A percentile compares a stretch with the other conserved stretches of the same genome.
phyloP scores from a whole-genome alignment of 352 stramenopile genomes.

The Phytopythium cucurbitacearum region DNA sequence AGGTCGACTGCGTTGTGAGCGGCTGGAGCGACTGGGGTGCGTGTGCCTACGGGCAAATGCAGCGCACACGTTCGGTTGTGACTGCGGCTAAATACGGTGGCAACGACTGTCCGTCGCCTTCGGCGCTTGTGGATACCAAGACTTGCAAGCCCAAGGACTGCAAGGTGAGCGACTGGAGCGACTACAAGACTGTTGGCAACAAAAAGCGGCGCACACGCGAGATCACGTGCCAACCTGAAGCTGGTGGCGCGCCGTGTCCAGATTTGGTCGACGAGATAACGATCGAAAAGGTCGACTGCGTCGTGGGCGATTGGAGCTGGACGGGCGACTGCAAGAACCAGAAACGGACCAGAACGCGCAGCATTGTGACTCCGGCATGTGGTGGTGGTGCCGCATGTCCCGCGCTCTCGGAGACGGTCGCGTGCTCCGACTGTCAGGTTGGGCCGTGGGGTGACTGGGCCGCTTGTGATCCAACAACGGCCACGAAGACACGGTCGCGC shows the following conservation, averaged over 20 bases:
- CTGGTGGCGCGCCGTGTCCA: conserved; percentile 44
- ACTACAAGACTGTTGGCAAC: conserved; percentile 25
- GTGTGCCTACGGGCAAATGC: conserved; percentile 35
- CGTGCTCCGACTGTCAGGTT: conserved; percentile 38
- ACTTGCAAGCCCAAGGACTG: conserved; percentile 40
- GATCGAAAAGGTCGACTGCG: conserved; percentile 38
- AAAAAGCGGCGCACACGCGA: conserved; percentile 35
- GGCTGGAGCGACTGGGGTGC: conserved; percentile 35
- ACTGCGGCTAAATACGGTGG: conserved; percentile 36
- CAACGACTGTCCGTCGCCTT: conserved; percentile 16
- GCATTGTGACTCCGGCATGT: conserved; percentile 21
- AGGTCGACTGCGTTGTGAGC: conserved; percentile 37
- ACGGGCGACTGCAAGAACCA: conserved; percentile 30
- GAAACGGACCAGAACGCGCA: conserved; percentile 22
- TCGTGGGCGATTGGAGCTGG: conserved; percentile 22
- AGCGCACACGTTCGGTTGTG: conserved; percentile 24
- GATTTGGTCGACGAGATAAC: conserved; percentile 28
- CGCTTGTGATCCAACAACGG: conserved; percentile 34
- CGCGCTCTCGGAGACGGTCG: conserved; percentile 26
- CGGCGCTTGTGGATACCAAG: conserved; percentile 16
- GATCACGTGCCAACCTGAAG: conserved; percentile 21
- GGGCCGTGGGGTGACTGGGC: conserved; percentile 35
- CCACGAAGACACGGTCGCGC: conserved; percentile 36
- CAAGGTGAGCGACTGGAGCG: conserved; percentile 25
- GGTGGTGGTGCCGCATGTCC: conserved; percentile 40